Conservation (phyloP, 2,329 filamentous ascomycete genomes). For the Trichoderma breve region DNA sequence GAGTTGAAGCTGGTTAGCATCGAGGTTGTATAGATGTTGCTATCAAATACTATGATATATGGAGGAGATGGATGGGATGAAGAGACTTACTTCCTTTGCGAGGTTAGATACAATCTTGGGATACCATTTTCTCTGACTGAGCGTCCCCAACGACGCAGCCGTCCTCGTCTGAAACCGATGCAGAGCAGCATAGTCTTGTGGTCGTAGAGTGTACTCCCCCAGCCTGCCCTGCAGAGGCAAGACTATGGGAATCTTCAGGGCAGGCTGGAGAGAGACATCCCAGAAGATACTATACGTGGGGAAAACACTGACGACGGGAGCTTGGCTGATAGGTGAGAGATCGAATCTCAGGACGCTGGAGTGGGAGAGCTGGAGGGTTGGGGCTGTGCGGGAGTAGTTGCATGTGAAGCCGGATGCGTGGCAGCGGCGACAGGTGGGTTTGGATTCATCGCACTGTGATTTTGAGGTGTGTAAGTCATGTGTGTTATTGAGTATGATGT, state of each 20-base stretch:
- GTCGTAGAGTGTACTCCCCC: conserved; percentile 33
- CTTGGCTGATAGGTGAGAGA: background rate
- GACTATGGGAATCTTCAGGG: conserved; percentile 28
- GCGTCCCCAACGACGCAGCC: conserved; percentile 39
- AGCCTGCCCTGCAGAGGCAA: conserved; percentile 24
- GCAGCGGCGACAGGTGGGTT: conserved; percentile 48
- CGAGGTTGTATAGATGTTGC: conserved; percentile 17
- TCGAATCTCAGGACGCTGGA: conserved; percentile 23
- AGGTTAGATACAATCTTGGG: conserved; percentile 37
- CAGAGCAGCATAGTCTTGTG: conserved; percentile 36
- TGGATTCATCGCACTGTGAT: conserved; percentile 50
- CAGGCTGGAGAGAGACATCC: conserved; percentile 4
- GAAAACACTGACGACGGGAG: background rate
- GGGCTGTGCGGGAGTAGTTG: conserved; percentile 38
- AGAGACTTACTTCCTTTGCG: conserved; percentile 38
- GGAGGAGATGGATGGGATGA: background rate
- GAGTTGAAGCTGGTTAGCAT: background rate
- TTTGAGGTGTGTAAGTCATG: background rate
- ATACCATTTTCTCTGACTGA: conserved; percentile 33
- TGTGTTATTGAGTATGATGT: background rate
- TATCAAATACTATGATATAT: too few species aligned
- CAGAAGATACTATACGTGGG: background rate
- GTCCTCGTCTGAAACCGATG: conserved; percentile 44
- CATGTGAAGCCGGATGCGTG: conserved; percentile 45
- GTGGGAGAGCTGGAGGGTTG: conserved; percentile 27